Percentiles rank a stretch among this genome's conserved stretches.
Evolutionary conservation across 2,329 filamentous ascomycete genomes (phyloP).

Genomic region (Calcarisporium arbuscula): DNA sequence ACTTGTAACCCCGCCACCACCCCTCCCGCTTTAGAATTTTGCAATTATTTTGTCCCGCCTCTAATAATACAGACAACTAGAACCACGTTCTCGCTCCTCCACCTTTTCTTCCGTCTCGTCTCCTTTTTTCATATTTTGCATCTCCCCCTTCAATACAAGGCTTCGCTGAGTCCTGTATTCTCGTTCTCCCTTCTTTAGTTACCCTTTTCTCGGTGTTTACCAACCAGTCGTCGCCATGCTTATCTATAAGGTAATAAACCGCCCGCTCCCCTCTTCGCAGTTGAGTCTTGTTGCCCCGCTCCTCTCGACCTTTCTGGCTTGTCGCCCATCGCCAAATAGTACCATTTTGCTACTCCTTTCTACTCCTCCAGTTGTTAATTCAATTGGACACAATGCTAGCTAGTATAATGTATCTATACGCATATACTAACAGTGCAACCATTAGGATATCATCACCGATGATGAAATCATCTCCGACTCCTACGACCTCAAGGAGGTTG

Average conservation of each 20-base stretch:
- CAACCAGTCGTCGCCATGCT: slow-evolving; percentile 58
- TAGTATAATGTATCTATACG: too few relatives aligned
- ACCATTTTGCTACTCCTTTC: too few relatives aligned
- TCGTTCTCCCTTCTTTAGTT: slow-evolving; percentile 13
- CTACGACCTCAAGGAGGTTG: slow-evolving; percentile 74
- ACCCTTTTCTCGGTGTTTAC: too few relatives aligned
- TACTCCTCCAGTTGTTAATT: too few relatives aligned
- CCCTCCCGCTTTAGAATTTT: too few relatives aligned
- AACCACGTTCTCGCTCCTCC: too few relatives aligned
- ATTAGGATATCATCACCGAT: slow-evolving; percentile 76
- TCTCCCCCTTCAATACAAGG: slow-evolving; percentile 9
- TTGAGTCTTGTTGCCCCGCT: background rate
- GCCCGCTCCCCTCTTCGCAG: slow-evolving; percentile 4
- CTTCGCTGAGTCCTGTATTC: slow-evolving; percentile 9
- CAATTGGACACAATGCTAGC: too few relatives aligned
- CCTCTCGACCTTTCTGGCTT: slow-evolving; percentile 14
- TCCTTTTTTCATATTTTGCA: too few relatives aligned
- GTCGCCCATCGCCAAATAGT: slow-evolving; percentile 9
- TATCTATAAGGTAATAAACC: slow-evolving; percentile 58
- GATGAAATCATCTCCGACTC: slow-evolving; percentile 98
- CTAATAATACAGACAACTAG: too few relatives aligned
- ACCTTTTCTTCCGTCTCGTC: background rate
- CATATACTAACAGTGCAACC: slow-evolving; percentile 20
- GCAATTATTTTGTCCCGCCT: too few relatives aligned
- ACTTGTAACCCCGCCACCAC: too few relatives aligned